Base-by-base conservation (phyloP, 768 basidiomycete species). In the Russula brevipes region DNA sequence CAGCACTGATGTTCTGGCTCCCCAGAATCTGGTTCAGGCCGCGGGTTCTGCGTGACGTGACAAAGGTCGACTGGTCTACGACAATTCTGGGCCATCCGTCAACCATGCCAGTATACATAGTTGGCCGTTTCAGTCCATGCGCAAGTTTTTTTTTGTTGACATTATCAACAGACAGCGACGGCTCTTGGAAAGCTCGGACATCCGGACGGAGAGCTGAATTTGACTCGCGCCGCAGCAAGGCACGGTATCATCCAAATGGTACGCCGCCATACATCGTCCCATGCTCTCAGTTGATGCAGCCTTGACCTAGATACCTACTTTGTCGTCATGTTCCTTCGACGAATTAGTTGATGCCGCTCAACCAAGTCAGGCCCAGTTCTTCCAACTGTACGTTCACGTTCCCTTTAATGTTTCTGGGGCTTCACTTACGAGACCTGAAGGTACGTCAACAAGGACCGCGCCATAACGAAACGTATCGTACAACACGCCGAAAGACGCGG, bases 291-390 rank as follows among this genome's bases (percentile, higher is more conserved):
- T 16, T 41, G 38, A 61, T 16, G 19, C 42, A 45, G 19, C 11
- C 5, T 30, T 39, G 19, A 9, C 31, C 16, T 54, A 95, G 95
- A 96, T 98, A 57, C 94, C 95, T 2, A 98, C 97, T 0, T 79
- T 98, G 24, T 92, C 96, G 0, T 94, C 91, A 0, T 98, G 94
- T 73, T 91, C 92, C 0, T 97, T 98, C 73, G 94, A 98, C 72
- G 94, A 98, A 73, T 84, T 98, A 54, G 80, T 97, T n/a, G 89
- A 96, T 71, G 89, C 85, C 0, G 89, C 93, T 12, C 75, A 81
- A 46, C 87, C 88, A 4, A 85, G 81, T 1, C 95, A 98, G 75
- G 78, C 83, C 4, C 89, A 90, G 71, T 94, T 94, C 73, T 74
- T 97, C 55, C 96, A 98, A 73, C 76, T 98, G 79, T 91, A 72